phyloP scores from a whole-genome alignment of 352 stramenopile species.

The Pythium scleroteichum region DNA sequence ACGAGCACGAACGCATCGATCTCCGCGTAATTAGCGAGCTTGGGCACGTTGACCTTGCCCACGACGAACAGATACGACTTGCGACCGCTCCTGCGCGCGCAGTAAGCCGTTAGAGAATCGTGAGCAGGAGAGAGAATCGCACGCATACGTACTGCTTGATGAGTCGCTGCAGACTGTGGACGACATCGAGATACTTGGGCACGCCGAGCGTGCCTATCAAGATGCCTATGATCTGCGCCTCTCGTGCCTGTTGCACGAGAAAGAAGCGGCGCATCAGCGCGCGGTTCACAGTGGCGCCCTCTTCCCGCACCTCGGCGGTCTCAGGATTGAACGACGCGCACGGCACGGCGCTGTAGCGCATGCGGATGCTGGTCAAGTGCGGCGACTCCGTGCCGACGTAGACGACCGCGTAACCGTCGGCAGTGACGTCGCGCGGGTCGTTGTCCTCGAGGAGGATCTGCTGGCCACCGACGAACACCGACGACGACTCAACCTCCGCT shows the following conservation, averaged over 20 bases:
- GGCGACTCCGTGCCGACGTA: conserved; percentile 80
- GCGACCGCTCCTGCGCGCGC: conserved; percentile 77
- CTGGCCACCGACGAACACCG: conserved; percentile 60
- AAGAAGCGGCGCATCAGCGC: conserved; percentile 70
- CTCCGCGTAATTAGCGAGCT: conserved; percentile 97
- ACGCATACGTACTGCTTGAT: conserved; percentile 75
- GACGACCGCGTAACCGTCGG: conserved; percentile 47
- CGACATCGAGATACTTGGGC: conserved; percentile 90
- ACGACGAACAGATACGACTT: conserved; percentile 97
- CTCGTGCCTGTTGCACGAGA: conserved; percentile 92
- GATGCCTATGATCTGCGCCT: conserved; percentile 95
- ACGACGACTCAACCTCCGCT: not conserved
- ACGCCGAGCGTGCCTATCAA: conserved; percentile 95
- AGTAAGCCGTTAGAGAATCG: conserved; percentile 11
- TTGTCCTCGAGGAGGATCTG: conserved; percentile 39
- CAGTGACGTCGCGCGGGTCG: conserved; percentile 32
- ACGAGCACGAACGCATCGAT: conserved; percentile 98
- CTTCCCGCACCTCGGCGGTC: conserved; percentile 42
- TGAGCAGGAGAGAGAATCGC: not conserved
- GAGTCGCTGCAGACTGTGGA: conserved; percentile 84
- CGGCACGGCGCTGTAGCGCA: conserved; percentile 68
- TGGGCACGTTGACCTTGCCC: conserved; percentile 96
- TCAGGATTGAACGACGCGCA: conserved; percentile 78
- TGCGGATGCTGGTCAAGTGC: conserved; percentile 81
- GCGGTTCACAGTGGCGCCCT: conserved; percentile 68